These are phyloP conservation scores for Xylaria nigripes DNA, from an alignment of 495 filamentous ascomycete species.

Conservation along the genomic window DNA sequence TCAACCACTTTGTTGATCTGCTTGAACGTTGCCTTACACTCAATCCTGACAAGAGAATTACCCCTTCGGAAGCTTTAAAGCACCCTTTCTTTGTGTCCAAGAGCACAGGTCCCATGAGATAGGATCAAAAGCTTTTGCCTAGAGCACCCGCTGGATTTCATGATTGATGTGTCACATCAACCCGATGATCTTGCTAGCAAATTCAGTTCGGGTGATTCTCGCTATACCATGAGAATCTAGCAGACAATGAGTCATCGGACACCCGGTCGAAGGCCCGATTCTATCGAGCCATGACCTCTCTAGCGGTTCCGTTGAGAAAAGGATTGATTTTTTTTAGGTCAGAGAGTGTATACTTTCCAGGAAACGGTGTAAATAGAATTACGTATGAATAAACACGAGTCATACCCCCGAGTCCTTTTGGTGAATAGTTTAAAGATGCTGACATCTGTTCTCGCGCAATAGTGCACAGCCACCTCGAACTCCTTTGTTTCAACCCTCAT, in stretches of 20 bases:
- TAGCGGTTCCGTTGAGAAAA: background rate
- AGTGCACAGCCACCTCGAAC: background rate
- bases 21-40: conserved; percentile 79
- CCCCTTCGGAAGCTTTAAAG: conserved; percentile 74
- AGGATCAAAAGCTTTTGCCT: background rate
- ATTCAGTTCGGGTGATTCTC: too few species aligned
- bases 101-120: conserved; percentile 16
- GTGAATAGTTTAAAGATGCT: background rate
- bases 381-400: background rate
- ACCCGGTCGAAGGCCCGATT: background rate
- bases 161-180: background rate
- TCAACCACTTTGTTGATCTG: conserved; percentile 74
- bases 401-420: background rate
- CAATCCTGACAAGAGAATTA: conserved; percentile 89
- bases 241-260: background rate
- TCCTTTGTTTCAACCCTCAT: background rate
- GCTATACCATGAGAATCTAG: background rate
- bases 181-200: too few species aligned
- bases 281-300: background rate
- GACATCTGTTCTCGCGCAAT: background rate
- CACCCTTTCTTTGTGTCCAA: conserved; percentile 62
- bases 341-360: background rate
- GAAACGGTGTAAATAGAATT: background rate
- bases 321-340: background rate
- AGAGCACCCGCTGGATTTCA: background rate